A percentile compares a stretch with the other conserved stretches of the same genome.
phyloP scores from a whole-genome alignment of 2,329 filamentous ascomycete genomes.

The Beauveria bassiana region DNA sequence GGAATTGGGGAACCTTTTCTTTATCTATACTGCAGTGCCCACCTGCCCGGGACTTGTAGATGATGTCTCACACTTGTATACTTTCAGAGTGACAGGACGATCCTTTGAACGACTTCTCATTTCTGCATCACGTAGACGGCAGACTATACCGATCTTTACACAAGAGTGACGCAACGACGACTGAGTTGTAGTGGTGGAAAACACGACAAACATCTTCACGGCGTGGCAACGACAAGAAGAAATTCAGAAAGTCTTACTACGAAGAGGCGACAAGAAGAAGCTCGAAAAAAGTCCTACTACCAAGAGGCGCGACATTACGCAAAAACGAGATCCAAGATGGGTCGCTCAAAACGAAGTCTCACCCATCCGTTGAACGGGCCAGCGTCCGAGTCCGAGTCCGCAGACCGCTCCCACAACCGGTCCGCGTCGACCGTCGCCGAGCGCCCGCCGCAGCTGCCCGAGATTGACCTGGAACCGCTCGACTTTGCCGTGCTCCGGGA shows the following conservation, averaged over 20 bases:
- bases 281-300: background rate
- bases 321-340: background rate
- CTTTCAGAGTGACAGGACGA: background rate
- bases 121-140: background rate
- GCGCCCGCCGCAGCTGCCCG: slow-evolving; percentile 4
- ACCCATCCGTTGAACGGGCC: background rate
- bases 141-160: background rate
- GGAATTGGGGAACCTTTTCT: background rate
- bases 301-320: background rate
- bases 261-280: background rate
- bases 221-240: background rate
- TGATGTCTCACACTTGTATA: background rate
- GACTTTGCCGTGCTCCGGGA: slow-evolving; percentile 8
- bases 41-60: background rate
- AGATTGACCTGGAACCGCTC: slow-evolving; percentile 9
- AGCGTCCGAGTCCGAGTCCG: background rate
- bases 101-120: background rate
- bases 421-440: slow-evolving; percentile 2
- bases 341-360: slow-evolving; percentile 4
- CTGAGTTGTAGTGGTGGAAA: background rate
- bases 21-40: slow-evolving; percentile 9
- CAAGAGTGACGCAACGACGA: background rate
- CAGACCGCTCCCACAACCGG: background rate
- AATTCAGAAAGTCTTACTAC: background rate
- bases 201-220: background rate